Percentiles rank a stretch among this genome's conserved stretches.
Evolutionary conservation across 169 alveolate species (phyloP).

Genomic region (Plasmodium malariae): DNA sequence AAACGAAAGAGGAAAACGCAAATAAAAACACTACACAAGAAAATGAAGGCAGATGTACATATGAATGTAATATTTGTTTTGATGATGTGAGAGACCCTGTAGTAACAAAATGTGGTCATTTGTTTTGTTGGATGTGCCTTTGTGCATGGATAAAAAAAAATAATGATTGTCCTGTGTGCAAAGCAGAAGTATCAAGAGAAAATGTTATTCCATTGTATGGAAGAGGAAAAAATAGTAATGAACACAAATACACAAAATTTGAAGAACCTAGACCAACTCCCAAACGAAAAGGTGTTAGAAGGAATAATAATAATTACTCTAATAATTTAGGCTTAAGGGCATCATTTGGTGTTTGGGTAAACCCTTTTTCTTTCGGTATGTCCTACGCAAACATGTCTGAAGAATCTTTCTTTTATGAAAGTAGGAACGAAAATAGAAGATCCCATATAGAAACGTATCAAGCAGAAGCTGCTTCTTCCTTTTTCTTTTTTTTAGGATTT

Average conservation of each 20-base stretch:
- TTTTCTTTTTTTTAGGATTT: slow-evolving; percentile 71
- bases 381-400: slow-evolving; percentile 71
- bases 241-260: slow-evolving; percentile 82
- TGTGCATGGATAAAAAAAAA: slow-evolving; percentile 94
- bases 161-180: slow-evolving; percentile 95
- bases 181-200: slow-evolving; percentile 93
- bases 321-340: slow-evolving; percentile 72
- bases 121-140: slow-evolving; percentile 96
- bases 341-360: slow-evolving; percentile 72
- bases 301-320: slow-evolving; percentile 46
- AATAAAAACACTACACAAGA: slow-evolving; percentile 20
- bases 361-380: slow-evolving; percentile 68
- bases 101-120: slow-evolving; percentile 98
- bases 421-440: slow-evolving; percentile 35
- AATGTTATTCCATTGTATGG: slow-evolving; percentile 94
- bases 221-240: slow-evolving; percentile 84
- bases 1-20: background rate
- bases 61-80: slow-evolving; percentile 97
- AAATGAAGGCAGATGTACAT: slow-evolving; percentile 81
- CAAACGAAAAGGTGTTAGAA: slow-evolving; percentile 51
- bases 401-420: slow-evolving; percentile 42
- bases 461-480: slow-evolving; percentile 74
- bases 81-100: slow-evolving; percentile 98
- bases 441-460: slow-evolving; percentile 55
- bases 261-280: slow-evolving; percentile 77